Evolutionary conservation across 129 eudicot species (phyloP).

Genomic region (Glebionis coronaria): DNA sequence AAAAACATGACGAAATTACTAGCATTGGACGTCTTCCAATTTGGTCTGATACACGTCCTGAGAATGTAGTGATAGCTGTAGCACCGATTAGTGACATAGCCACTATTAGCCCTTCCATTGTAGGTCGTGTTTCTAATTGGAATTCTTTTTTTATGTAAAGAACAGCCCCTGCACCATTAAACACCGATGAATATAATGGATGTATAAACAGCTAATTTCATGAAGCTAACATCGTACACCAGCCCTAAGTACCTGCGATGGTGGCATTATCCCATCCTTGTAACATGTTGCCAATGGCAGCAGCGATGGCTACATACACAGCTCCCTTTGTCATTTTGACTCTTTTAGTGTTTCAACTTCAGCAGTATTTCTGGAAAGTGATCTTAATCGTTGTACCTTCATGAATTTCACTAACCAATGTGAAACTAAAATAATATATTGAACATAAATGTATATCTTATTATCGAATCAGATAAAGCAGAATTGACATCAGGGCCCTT

Average conservation of each 20-base stretch:
- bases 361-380: conserved; percentile 20
- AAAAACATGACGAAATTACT: conserved; percentile 67
- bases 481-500: not conserved
- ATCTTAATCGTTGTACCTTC: conserved; percentile 22
- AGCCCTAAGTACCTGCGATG: conserved; percentile 63
- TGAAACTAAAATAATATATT: conserved; percentile 1
- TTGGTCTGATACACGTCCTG: conserved; percentile 77
- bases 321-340: conserved; percentile 58
- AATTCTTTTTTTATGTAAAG: conserved; percentile 72
- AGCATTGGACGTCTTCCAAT: conserved; percentile 95
- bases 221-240: not conserved
- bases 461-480: not conserved
- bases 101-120: conserved; percentile 71
- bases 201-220: not conserved
- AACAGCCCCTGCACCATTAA: conserved; percentile 50
- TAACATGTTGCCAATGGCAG: conserved; percentile 83
- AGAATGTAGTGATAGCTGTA: conserved; percentile 79
- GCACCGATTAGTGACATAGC: conserved; percentile 96
- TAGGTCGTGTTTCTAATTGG: conserved; percentile 54
- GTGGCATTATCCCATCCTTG: conserved; percentile 99
- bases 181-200: conserved; percentile 9
- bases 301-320: conserved; percentile 75
- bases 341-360: conserved; percentile 8
- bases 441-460: not conserved
- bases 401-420: conserved; percentile 12